phyloP scores from a whole-genome alignment of 2,329 filamentous ascomycete species.

The Pseudogymnoascus pannorum region DNA sequence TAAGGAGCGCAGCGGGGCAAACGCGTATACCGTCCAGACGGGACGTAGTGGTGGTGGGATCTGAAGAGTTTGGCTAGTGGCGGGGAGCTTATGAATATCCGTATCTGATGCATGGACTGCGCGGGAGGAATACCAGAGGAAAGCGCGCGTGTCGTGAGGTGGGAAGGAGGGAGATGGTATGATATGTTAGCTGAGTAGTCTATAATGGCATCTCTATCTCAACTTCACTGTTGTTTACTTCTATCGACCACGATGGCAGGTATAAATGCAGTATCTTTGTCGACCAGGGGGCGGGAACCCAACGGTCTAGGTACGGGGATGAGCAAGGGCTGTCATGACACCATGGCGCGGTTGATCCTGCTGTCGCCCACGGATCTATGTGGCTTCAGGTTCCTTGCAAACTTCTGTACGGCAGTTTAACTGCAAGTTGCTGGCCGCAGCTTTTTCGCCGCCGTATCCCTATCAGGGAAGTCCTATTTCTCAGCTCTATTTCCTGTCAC shows the following conservation, averaged over 20 bases:
- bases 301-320: too few relatives aligned
- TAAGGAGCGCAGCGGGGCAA: slow-evolving; percentile 23
- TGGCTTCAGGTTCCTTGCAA: neutral
- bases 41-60: slow-evolving; percentile 25
- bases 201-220: neutral
- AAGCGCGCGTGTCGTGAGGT: neutral
- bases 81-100: neutral
- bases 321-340: too few relatives aligned
- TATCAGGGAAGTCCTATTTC: neutral
- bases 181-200: neutral
- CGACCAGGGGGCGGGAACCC: too few relatives aligned
- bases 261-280: neutral
- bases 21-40: slow-evolving; percentile 23
- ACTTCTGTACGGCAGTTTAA: too few relatives aligned
- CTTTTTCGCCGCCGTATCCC: neutral
- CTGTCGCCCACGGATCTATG: neutral
- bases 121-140: neutral
- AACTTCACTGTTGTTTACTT: neutral
- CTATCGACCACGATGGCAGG: neutral
- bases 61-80: neutral
- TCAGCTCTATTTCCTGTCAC: neutral
- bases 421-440: too few relatives aligned
- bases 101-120: neutral
- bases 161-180: neutral
- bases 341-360: neutral